Conservation (phyloP, 805 yeast species). For the Trichomonascus vanleenenianus region DNA sequence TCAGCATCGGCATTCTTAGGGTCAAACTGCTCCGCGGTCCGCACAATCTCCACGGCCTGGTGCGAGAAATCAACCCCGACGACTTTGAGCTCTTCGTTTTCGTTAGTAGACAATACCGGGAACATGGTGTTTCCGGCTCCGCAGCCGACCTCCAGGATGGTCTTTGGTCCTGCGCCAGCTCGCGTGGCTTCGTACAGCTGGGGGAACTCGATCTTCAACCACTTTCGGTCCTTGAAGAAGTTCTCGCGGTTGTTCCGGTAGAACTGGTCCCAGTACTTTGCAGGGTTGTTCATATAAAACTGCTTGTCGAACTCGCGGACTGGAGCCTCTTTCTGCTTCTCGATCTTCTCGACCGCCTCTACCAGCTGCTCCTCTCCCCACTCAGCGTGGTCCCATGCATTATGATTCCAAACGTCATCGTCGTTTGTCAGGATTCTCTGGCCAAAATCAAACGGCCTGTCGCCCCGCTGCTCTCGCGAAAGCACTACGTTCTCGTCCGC, state of each 20-base stretch:
- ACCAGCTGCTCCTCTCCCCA: slow-evolving; percentile 88
- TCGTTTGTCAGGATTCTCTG: slow-evolving; percentile 66
- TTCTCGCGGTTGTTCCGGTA: slow-evolving; percentile 86
- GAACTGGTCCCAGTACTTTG: slow-evolving; percentile 90
- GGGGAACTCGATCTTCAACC: slow-evolving; percentile 95
- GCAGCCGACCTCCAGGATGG: slow-evolving; percentile 89
- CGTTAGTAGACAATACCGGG: slow-evolving; percentile 77
- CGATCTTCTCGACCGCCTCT: slow-evolving; percentile 67
- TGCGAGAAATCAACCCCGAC: slow-evolving; percentile 86
- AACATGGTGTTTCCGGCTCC: slow-evolving; percentile 97
- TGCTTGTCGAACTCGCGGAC: slow-evolving; percentile 81
- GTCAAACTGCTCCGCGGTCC: slow-evolving; percentile 51
- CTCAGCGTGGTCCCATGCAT: slow-evolving; percentile 96
- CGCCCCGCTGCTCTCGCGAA: slow-evolving; percentile 48
- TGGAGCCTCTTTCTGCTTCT: slow-evolving; percentile 69
- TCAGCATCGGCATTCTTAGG: slow-evolving; percentile 64
- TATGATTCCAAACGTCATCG: slow-evolving; percentile 77
- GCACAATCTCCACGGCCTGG: slow-evolving; percentile 83
- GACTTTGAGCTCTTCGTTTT: slow-evolving; percentile 66
- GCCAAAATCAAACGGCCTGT: slow-evolving; percentile 87
- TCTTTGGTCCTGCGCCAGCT: slow-evolving; percentile 58
- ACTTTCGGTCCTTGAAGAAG: slow-evolving; percentile 92
- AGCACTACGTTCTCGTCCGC: slow-evolving; percentile 2
- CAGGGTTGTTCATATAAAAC: slow-evolving; percentile 76
- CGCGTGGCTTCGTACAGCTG: slow-evolving; percentile 69